Evolutionary conservation across 2,329 filamentous ascomycete species (phyloP), one percentile per base, ranked within the genome.

Genomic region (Trematosphaeria pertusa): DNA sequence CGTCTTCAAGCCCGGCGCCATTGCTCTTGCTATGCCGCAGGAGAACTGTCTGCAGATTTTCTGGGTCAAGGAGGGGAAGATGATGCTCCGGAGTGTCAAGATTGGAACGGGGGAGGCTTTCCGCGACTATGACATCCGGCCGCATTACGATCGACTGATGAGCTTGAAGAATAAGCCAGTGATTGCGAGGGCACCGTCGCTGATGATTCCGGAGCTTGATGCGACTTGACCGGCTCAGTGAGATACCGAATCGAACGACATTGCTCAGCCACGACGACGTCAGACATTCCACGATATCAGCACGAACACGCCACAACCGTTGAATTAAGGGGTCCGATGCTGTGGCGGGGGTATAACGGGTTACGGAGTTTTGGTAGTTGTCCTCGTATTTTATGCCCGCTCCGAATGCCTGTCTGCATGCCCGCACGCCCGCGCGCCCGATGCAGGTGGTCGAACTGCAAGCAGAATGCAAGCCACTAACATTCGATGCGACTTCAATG

Each of bases 71-170:
- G 59, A 62, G 32, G 56, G 56, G 33, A 64, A 61, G 32, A 67
- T 67, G 36, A 67, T 67, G 54, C 58, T 72, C 7, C 48, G 69
- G 36, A 64, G 47, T 12, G 59, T 70, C 32, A 60, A 60, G 34
- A 37, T 70, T 19, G 55, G 58, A n/a, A 15, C 54, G 12, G 52
- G 51, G 7, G 67, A 70, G 49, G 50, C 48, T 6, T 54, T 61
- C 36, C 64, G 40, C 35, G 69, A 72, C 42, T 62, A 62, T 33
- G 66, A 72, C 47, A 52, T 72, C 6, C 52, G 68, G 12, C 43
- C 60, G 10, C 63, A 71, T 36, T 70, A 65, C 43, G 64, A 72
- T 44, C 59, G 64, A 14, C 50, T 71, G 50, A 62, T 62, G 53
- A 52, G 55, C 17, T 31, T 64, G 46, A 55, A 52, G 42, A 51